Base-by-base conservation (phyloP, 352 stramenopile species). In the Pythium aristosporum region DNA sequence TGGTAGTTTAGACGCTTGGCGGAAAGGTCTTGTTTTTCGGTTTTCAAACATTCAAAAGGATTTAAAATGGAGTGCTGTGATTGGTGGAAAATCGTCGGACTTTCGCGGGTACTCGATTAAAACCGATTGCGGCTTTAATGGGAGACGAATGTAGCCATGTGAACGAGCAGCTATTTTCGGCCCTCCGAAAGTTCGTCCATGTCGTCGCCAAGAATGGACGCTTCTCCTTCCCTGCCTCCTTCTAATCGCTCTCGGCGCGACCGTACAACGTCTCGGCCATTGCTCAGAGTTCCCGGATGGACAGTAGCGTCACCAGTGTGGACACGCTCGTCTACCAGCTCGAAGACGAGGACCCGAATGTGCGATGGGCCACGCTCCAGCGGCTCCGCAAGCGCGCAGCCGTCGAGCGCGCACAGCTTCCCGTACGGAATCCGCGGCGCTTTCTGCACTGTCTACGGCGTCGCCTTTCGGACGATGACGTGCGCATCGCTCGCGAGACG, bases 291-390 rank as follows among this genome's bases (percentile, higher is more conserved):
- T 21, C 20, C 7, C 10, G 7, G 9, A 68, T 68, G 61, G 52
- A 68, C 20, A 63, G 34, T 55, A 52, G 49, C 62, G 39, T 52
- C 37, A 37, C 62, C 23, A 67, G 61, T 46, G 84, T 91, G 37
- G 82, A 91, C 56, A 88, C 82, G 30, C 71, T 93, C 16, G 82
- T 91, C 49, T 88, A 88, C 61, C 82, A 91, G 68, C 63, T 93
- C n/a, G 84, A 91, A 69, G 82, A 91, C 61, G 80, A 90, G 21
- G 79, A 91, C 56, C 61, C 69, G 11, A 59, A 32, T 2, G 77
- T 93, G 51, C 76, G 79, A 20, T 75, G 69, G 54, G 67, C 75
- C 23, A 87, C 82, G 16, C 60, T 91, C 23, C 73, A 85, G 48
- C 85, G 85, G 32, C 74, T 93, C 46, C 79, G 84, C 53, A 85